phyloP scores from a whole-genome alignment of 208 protist species.

The Plasmodiophora brassicae region DNA sequence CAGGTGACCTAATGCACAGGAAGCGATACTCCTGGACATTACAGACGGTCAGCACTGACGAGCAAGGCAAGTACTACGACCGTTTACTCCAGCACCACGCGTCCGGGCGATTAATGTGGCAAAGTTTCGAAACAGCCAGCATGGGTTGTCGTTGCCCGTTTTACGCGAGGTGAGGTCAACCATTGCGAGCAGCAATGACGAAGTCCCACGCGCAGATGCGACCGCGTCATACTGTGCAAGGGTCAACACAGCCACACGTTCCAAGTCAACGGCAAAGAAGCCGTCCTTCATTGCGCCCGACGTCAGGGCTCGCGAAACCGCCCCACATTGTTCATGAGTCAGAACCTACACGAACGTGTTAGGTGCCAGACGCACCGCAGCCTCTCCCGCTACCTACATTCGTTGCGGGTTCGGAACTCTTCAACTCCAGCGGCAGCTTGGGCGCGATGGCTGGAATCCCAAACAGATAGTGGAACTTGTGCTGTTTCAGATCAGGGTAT shows the following conservation, averaged over 20 bases:
- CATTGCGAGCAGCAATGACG: no score
- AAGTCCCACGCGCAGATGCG: no score
- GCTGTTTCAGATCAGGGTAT: constrained; percentile 87
- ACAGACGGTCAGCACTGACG: neutral
- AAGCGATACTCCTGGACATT: constrained; percentile 3
- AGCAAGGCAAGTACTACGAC: neutral
- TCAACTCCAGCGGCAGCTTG: constrained; percentile 37
- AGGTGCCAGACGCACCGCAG: no score
- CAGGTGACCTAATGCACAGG: neutral
- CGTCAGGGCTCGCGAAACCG: no score
- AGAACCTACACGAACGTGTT: no score
- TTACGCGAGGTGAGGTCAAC: neutral
- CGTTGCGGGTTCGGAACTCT: neutral
- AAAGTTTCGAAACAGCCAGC: neutral
- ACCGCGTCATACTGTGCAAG: no score
- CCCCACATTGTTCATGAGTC: no score
- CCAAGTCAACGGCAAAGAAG: no score
- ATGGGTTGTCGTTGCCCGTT: neutral
- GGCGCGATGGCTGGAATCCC: constrained; percentile 76
- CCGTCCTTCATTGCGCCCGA: no score
- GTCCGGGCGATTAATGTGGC: neutral
- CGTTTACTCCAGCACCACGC: neutral
- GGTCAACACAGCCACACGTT: no score
- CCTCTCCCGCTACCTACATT: no score
- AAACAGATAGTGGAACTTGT: constrained; percentile 84